Evolutionary conservation across 2,329 filamentous ascomycete species (phyloP), one percentile per base, ranked within the genome.

Genomic region (Microcera coccophila): DNA sequence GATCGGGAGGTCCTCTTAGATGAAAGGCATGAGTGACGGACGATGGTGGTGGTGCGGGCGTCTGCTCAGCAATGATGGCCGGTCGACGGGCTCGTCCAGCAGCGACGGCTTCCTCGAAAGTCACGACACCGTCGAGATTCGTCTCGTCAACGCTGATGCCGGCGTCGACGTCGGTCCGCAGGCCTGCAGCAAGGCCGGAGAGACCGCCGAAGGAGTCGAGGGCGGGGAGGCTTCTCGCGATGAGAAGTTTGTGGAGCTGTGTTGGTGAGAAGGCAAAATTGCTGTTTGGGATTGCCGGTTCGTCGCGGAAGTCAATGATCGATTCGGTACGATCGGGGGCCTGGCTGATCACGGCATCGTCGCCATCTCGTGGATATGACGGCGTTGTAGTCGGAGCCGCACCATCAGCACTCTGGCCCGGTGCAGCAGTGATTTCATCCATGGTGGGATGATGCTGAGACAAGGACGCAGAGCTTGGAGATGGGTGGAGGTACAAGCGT

Each of bases 241-340:
- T 73, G 21, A 77, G 55, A 22, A 80, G 68, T 44, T 74, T 76
- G 56, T 74, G 73, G 3, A 80, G 62, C 43, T 79, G 75, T 4
- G 68, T 68, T 2, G 76, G 73, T 0, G 72, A 70, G 45, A 79
- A 80, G 11, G 74, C 76, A 46, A 80, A 80, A 5, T 65, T 68
- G 53, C 74, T 76, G 42, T 52, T 50, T 10, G 57, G 48, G 15
- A 58, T 39, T 22, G 57, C 59, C 4, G 49, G 38, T 19, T 62
- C 54, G 16, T 60, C 49, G 38, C 45, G 48, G 31, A 66, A 44
- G 42, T 64, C 60, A 42, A 56, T 48, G 8, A 44, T 31, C n/a
- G 42, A 33, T 16, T 45, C 40, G 38, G 45, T 29, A 20, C 33
- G 19, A 16, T 45, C 40, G 18, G 39, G 26, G 12, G 32, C 17